Percentiles rank a stretch among this genome's conserved stretches.
These are phyloP conservation scores for Candida ortonii DNA, from an alignment of 805 yeast species.

Conservation along the genomic window DNA sequence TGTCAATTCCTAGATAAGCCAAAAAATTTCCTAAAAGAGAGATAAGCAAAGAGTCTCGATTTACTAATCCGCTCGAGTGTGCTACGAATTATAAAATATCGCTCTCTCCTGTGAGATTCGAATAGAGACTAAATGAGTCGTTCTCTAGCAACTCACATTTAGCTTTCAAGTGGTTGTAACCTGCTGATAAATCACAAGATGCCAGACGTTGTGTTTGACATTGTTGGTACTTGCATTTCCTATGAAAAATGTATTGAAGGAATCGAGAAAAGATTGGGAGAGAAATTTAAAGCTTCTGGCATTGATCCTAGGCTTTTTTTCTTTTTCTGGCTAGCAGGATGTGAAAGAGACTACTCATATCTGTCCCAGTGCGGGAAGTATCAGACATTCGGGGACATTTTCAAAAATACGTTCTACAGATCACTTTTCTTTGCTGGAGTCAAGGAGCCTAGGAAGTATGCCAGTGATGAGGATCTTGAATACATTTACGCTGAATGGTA, in stretches of 20 bases:
- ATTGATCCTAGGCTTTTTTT: conserved; percentile 23
- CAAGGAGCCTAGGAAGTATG: conserved; percentile 19
- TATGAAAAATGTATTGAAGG: conserved; percentile 26
- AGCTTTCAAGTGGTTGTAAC: too few relatives aligned
- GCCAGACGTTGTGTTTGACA: conserved; percentile 32
- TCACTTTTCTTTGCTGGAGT: conserved; percentile 22
- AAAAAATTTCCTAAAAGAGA: too few relatives aligned
- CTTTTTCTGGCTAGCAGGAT: conserved; percentile 43
- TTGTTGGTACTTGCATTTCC: conserved; percentile 31
- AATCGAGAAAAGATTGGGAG: conserved; percentile 24
- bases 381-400: conserved; percentile 19
- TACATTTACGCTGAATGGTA: conserved; percentile 18
- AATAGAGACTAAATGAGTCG: too few relatives aligned
- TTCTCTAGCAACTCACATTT: too few relatives aligned
- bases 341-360: conserved; percentile 72
- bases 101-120: too few relatives aligned
- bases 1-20: too few relatives aligned
- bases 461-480: conserved; percentile 23
- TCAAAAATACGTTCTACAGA: conserved; percentile 23
- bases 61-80: too few relatives aligned
- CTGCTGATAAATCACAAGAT: too few relatives aligned
- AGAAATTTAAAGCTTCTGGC: conserved; percentile 20
- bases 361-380: conserved; percentile 21
- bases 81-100: too few relatives aligned
- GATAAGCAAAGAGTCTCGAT: too few relatives aligned